A percentile compares a stretch with the other conserved stretches of the same genome.
Conservation (phyloP, 768 basidiomycete genomes). For the Suillus luteus region DNA sequence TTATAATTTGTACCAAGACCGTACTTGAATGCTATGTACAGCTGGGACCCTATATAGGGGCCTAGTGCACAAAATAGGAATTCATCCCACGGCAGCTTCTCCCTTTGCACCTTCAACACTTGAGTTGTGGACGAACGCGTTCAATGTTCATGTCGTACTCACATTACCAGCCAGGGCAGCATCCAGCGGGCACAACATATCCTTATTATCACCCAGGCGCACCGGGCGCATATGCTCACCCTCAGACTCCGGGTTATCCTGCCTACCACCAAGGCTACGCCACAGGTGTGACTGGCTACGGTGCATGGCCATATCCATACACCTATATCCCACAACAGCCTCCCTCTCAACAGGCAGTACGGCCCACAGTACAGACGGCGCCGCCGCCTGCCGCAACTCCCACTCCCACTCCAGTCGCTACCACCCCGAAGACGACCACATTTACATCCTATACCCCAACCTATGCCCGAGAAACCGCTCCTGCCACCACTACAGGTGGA, state of each 20-base stretch:
- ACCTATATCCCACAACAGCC: slow-evolving; percentile 52
- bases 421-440: slow-evolving; percentile 43
- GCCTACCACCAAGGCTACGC: slow-evolving; percentile 50
- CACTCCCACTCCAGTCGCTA: slow-evolving; percentile 31
- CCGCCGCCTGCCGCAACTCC: slow-evolving; percentile 32
- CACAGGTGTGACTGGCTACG: slow-evolving; percentile 69
- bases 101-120: neutral
- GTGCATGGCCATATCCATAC: slow-evolving; percentile 70
- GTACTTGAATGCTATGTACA: neutral
- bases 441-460: slow-evolving; percentile 62
- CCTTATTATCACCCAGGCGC: slow-evolving; percentile 58
- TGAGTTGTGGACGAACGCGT: slow-evolving; percentile 1
- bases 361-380: slow-evolving; percentile 29
- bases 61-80: neutral
- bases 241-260: slow-evolving; percentile 50
- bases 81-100: slow-evolving; percentile 3
- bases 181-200: slow-evolving; percentile 55
- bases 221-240: slow-evolving; percentile 40
- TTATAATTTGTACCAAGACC: neutral
- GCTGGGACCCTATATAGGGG: slow-evolving; percentile 1
- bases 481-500: slow-evolving; percentile 41
- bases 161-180: slow-evolving; percentile 34
- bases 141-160: slow-evolving; percentile 34
- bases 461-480: slow-evolving; percentile 49
- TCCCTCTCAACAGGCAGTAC: slow-evolving; percentile 30